phyloP scores from a whole-genome alignment of 805 yeast species.

The Candida germanica region DNA sequence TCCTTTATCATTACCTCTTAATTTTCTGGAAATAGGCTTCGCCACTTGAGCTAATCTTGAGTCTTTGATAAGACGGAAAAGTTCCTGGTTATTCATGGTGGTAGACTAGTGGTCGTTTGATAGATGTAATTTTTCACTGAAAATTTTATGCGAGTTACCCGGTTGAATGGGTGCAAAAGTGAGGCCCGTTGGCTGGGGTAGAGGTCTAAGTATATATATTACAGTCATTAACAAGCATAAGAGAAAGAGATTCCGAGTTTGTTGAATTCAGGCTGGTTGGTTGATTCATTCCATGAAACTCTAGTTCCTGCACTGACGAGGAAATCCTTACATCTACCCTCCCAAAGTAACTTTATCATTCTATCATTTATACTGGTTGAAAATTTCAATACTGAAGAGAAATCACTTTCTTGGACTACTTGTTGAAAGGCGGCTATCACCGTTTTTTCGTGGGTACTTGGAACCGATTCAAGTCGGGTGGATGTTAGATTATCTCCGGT shows the following conservation, averaged over 20 bases:
- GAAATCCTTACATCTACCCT: conserved; percentile 79
- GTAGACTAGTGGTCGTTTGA: neutral
- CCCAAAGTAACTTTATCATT: conserved; percentile 73
- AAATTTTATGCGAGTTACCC: conserved; percentile 5
- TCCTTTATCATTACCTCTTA: conserved; percentile 26
- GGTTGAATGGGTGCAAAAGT: neutral
- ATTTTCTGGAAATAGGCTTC: conserved; percentile 30
- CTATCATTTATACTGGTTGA: conserved; percentile 66
- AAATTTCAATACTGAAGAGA: conserved; percentile 68
- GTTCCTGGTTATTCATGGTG: conserved; percentile 27
- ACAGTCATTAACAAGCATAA: conserved; percentile 37
- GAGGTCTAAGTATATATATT: neutral
- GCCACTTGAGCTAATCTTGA: conserved; percentile 46
- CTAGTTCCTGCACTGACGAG: conserved; percentile 72
- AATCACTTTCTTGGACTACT: conserved; percentile 50
- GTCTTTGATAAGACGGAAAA: conserved; percentile 33
- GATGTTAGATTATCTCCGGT: conserved; percentile 1
- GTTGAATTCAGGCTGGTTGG: conserved; percentile 45
- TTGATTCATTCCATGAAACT: conserved; percentile 35
- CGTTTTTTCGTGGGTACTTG: conserved; percentile 24
- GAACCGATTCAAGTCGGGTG: neutral
- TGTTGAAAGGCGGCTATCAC: conserved; percentile 51
- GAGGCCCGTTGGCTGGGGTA: neutral
- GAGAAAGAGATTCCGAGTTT: conserved; percentile 61
- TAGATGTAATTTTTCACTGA: conserved; percentile 7